These are phyloP conservation scores for Aspergillus baeticus DNA, from an alignment of 495 filamentous ascomycete species.

Conservation along the genomic window DNA sequence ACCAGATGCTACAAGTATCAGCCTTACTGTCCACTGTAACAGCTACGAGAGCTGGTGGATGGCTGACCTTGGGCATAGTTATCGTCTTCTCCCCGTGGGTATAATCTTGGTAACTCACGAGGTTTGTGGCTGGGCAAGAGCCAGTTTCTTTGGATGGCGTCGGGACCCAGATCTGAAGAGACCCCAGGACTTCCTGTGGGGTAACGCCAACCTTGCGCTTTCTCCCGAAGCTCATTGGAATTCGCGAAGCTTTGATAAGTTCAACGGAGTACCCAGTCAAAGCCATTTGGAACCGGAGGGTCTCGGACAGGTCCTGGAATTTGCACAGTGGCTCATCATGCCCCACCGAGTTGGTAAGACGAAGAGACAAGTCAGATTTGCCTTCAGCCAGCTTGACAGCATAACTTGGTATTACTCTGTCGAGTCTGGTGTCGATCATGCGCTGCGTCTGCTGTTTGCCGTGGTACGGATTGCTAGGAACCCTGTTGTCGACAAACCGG, in stretches of 20 bases:
- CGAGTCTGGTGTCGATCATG: background rate
- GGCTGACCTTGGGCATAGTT: background rate
- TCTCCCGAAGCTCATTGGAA: too few species aligned
- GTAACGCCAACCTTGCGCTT: too few species aligned
- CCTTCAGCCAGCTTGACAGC: background rate
- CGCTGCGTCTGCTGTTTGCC: background rate
- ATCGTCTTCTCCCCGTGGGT: background rate
- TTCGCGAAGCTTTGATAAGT: too few species aligned
- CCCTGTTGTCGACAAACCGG: background rate
- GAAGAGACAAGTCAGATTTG: background rate
- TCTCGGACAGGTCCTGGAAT: too few species aligned
- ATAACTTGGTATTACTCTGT: background rate
- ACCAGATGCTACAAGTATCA: too few species aligned
- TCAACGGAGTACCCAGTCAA: too few species aligned
- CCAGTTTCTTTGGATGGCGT: too few species aligned
- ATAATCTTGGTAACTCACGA: background rate
- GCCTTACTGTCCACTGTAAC: background rate
- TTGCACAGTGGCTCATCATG: too few species aligned
- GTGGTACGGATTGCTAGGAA: background rate
- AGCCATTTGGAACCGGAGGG: too few species aligned
- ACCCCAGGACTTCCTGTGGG: too few species aligned
- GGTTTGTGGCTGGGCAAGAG: too few species aligned
- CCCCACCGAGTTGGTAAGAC: background rate
- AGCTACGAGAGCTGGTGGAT: background rate
- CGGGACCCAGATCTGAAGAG: too few species aligned